Percentiles rank a stretch among this genome's conserved stretches.
These are phyloP conservation scores for Solidago caesia DNA, from an alignment of 129 eudicot genomes.

Conservation along the genomic window DNA sequence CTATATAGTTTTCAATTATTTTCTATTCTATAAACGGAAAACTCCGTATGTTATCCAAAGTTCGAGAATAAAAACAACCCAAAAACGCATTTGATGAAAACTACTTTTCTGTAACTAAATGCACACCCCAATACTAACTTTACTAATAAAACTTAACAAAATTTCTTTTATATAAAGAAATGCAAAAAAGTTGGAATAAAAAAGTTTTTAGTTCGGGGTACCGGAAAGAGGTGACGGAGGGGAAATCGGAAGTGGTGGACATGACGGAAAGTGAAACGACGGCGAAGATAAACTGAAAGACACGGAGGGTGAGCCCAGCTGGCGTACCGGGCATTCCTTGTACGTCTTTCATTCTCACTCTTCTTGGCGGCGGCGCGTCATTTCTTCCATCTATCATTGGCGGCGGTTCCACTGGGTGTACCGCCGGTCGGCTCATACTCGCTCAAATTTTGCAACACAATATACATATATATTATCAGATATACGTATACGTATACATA, in stretches of 20 bases:
- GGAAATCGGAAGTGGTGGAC: slow-evolving; percentile 79
- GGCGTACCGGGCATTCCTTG: slow-evolving; percentile 85
- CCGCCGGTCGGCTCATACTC: slow-evolving; percentile 80
- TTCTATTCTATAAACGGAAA: too few species aligned
- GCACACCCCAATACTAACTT: too few species aligned
- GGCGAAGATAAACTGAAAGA: slow-evolving; percentile 67
- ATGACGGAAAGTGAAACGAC: slow-evolving; percentile 68
- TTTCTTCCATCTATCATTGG: slow-evolving; percentile 43
- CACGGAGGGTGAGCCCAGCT: slow-evolving; percentile 56
- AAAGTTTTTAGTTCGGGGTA: slow-evolving; percentile 1
- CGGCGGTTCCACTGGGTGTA: slow-evolving; percentile 89
- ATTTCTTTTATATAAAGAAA: too few species aligned
- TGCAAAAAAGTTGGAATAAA: background rate
- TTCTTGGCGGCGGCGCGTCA: slow-evolving; percentile 45
- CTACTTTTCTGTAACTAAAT: too few species aligned
- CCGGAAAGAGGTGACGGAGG: slow-evolving; percentile 89
- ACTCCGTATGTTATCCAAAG: too few species aligned
- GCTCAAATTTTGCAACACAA: too few species aligned
- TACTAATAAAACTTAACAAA: too few species aligned
- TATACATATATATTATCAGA: too few species aligned
- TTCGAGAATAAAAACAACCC: too few species aligned
- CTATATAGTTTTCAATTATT: too few species aligned
- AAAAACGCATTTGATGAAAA: too few species aligned
- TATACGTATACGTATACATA: too few species aligned
- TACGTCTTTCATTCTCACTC: slow-evolving; percentile 72